These are phyloP conservation scores for Fusarium sororula DNA, from an alignment of 2,329 filamentous ascomycete species.

Conservation along the genomic window DNA sequence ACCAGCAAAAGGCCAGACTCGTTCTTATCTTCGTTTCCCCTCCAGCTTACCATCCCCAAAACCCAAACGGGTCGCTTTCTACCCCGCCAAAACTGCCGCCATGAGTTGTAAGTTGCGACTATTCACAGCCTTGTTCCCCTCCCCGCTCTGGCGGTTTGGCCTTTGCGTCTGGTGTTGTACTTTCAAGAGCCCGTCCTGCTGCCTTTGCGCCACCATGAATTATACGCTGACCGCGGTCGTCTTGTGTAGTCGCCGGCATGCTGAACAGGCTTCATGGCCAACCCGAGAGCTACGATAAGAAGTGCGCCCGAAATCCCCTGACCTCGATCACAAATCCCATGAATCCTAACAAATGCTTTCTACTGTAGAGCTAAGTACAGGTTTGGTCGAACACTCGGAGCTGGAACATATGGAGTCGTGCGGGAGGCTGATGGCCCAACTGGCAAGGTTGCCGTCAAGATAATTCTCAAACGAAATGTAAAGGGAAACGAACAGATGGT, in stretches of 20 bases:
- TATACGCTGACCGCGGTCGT: slow-evolving; percentile 37
- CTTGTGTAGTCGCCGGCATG: slow-evolving; percentile 78
- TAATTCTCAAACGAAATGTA: slow-evolving; percentile 99
- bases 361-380: slow-evolving; percentile 78
- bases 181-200: background rate
- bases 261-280: slow-evolving; percentile 96
- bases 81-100: slow-evolving; percentile 42
- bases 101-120: slow-evolving; percentile 47
- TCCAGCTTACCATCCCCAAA: slow-evolving; percentile 10
- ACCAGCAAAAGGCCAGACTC: background rate
- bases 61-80: slow-evolving; percentile 21
- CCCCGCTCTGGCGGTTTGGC: slow-evolving; percentile 31
- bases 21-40: slow-evolving; percentile 10
- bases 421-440: slow-evolving; percentile 87
- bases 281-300: slow-evolving; percentile 98
- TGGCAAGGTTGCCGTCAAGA: slow-evolving; percentile 95
- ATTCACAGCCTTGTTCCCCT: slow-evolving; percentile 39
- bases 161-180: background rate
- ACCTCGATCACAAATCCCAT: slow-evolving; percentile 12
- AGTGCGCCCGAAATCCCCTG: slow-evolving; percentile 64
- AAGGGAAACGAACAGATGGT: slow-evolving; percentile 99
- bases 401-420: slow-evolving; percentile 98
- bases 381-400: slow-evolving; percentile 93
- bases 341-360: slow-evolving; percentile 39
- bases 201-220: background rate